Evolutionary conservation across 768 basidiomycete species (phyloP), one percentile per base, ranked within the genome.

Genomic region (Lactifluus subvellereus): DNA sequence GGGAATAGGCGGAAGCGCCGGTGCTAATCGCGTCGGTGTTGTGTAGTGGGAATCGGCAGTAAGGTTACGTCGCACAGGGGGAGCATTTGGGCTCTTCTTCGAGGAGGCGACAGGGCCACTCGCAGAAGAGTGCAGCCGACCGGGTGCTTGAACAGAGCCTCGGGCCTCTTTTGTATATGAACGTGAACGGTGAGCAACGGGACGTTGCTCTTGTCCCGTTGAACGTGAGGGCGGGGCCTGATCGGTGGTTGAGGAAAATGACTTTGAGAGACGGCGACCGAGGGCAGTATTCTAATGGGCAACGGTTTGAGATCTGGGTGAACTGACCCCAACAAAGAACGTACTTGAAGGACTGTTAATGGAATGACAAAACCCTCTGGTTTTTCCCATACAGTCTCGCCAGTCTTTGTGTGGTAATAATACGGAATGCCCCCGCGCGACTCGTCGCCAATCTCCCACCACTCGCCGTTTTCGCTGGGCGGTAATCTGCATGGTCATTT

Each of bases 401-500:
- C 87, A 1, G 91, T 87, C 73, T 92, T 88, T 10, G 94, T 97
- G 70, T 95, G 94, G 75, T 96, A 95, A 75, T 94, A 98, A 73
- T 98, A 98, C 4, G 90, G 85, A 60, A 94, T 77, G 35, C 91
- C 91, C 50, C 86, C 88, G 56, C 91, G 81, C 50, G 86, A 83
- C 42, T 92, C 89, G 72, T 98, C 94, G 50, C 79, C 79, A 62
- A 97, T 81, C 74, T 97, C 94, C 94, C 94, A 98, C 94, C 94
- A 97, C 72, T 96, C 93, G 47, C 94, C 94, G 49, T 90, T 85
- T 4, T 83, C 80, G 67, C 80, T 89, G 6, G 91, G 89, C 52
- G 94, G 94, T 50, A 95, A 78, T 54, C 91, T 93, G 68, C 6
- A 71, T 33, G 47, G 59, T 30, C 8, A 8, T 52, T 20, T 35